Conservation (phyloP, 2,329 filamentous ascomycete genomes). For the Ramichloridium luteum region DNA sequence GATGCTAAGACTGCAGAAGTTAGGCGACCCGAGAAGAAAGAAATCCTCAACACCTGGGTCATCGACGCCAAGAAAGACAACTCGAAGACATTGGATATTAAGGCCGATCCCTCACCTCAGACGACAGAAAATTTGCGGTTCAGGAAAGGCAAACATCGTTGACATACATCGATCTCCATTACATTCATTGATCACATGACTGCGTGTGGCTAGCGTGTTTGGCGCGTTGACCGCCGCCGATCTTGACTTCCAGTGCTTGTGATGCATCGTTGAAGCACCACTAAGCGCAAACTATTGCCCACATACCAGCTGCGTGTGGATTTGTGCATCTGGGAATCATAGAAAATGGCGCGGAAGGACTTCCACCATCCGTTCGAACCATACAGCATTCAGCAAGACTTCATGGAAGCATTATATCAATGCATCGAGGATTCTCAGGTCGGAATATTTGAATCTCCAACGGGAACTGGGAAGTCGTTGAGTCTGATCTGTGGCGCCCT, state of each 20-base stretch:
- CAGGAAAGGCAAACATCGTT: slow-evolving; percentile 35
- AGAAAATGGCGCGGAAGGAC: slow-evolving; percentile 31
- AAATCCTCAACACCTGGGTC: slow-evolving; percentile 62
- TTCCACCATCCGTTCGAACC: slow-evolving; percentile 83
- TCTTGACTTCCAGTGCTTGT: no score
- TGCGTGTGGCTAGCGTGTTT: slow-evolving; percentile 9
- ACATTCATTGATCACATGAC: slow-evolving; percentile 6
- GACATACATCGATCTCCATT: slow-evolving; percentile 10
- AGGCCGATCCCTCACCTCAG: background rate
- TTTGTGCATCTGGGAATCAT: no score
- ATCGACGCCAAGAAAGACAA: slow-evolving; percentile 24
- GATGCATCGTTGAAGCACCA: no score
- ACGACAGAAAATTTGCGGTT: slow-evolving; percentile 22
- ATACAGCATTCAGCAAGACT: slow-evolving; percentile 75
- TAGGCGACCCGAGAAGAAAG: slow-evolving; percentile 50
- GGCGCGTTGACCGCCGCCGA: no score
- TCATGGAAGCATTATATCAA: slow-evolving; percentile 73
- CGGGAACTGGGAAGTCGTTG: slow-evolving; percentile 74
- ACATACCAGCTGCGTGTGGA: no score
- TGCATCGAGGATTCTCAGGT: slow-evolving; percentile 70
- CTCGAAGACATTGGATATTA: slow-evolving; percentile 16
- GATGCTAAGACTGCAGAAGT: slow-evolving; percentile 54
- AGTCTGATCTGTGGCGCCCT: slow-evolving; percentile 81
- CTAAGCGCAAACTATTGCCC: no score
- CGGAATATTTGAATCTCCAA: slow-evolving; percentile 87